These are phyloP conservation scores for Gossypium armourianum DNA, from an alignment of 441 rosid genomes.

Conservation along the genomic window DNA sequence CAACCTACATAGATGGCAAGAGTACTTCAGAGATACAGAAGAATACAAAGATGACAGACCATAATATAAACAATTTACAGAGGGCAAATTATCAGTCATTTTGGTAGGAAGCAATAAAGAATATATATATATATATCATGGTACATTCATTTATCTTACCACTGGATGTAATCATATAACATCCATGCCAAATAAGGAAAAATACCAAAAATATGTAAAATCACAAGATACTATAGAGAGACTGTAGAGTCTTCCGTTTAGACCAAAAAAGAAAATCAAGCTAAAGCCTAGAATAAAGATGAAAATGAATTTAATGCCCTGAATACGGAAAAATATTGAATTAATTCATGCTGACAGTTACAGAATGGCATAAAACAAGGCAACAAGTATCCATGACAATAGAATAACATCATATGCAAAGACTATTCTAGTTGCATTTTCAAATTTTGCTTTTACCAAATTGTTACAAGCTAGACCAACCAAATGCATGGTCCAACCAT, in stretches of 20 bases:
- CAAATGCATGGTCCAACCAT: neutral
- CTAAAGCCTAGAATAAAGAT: neutral
- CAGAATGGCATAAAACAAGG: neutral
- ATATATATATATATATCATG: neutral
- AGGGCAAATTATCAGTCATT: slow-evolving; percentile 2
- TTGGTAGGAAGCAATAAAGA: neutral
- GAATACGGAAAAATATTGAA: neutral
- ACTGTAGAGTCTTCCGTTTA: neutral
- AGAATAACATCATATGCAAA: neutral
- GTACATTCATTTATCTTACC: neutral
- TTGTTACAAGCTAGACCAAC: neutral
- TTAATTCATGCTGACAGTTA: slow-evolving; percentile 3
- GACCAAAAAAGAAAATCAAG: neutral
- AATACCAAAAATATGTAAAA: neutral
- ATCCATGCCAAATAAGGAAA: neutral
- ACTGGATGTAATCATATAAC: neutral
- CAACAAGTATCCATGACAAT: neutral
- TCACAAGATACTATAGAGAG: neutral
- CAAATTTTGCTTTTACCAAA: neutral
- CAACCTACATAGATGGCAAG: slow-evolving; percentile 42
- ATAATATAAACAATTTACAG: neutral
- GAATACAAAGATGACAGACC: neutral
- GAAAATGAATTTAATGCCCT: slow-evolving; percentile 1
- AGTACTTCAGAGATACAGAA: slow-evolving; percentile 9
- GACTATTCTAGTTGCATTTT: neutral